Evolutionary conservation across 73 alveolate species (phyloP).

Genomic region (Paramecium biaurelia): DNA sequence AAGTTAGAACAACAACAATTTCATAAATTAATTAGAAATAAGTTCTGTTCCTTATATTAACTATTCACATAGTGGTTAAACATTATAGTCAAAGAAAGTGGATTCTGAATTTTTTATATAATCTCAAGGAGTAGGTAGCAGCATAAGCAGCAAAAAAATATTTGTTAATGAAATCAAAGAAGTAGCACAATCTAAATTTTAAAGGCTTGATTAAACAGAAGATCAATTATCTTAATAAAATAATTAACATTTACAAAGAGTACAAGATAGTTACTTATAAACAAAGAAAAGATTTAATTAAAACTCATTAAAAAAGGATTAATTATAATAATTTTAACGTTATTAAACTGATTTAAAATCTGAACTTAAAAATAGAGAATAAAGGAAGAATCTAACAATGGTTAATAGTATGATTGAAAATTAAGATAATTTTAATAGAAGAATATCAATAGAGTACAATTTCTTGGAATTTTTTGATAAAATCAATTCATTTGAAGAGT

Average conservation of each 20-base stretch:
- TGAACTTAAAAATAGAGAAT: background rate
- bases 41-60: slow-evolving; percentile 15
- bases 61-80: background rate
- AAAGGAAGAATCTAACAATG: background rate
- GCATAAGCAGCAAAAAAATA: background rate
- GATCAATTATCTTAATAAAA: background rate
- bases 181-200: background rate
- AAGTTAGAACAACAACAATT: background rate
- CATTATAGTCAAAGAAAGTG: background rate
- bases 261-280: background rate
- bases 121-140: background rate
- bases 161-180: background rate
- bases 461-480: background rate
- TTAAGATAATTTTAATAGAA: background rate
- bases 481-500: background rate
- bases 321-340: background rate
- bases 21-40: background rate
- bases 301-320: background rate
- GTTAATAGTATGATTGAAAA: background rate
- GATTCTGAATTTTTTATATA: background rate
- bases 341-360: background rate
- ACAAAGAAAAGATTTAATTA: background rate
- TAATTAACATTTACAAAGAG: background rate
- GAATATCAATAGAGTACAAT: background rate
- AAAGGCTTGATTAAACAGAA: background rate